Conservation (phyloP, 1,139 yeast genomes). For the Geotrichum cucujoidarum region DNA sequence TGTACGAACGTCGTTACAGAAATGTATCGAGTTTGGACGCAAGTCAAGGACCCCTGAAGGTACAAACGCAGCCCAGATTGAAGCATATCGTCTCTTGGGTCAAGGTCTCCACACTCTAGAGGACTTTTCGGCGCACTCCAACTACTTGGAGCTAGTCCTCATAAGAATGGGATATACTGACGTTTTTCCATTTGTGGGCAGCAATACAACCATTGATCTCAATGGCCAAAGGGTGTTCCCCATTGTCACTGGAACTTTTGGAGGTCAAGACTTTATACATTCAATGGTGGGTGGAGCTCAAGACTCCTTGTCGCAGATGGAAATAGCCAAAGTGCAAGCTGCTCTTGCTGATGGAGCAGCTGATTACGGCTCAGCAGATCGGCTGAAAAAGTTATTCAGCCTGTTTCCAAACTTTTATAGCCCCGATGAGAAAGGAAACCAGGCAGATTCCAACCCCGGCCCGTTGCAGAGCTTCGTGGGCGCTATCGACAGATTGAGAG, state of each 20-base stretch:
- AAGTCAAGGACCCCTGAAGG: conserved; percentile 15
- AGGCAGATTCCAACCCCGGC: no score
- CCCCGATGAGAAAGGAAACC: conserved; percentile 1
- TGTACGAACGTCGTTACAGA: conserved; percentile 23
- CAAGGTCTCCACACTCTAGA: conserved; percentile 29
- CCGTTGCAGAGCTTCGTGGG: conserved; percentile 13
- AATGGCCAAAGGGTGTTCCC: conserved; percentile 28
- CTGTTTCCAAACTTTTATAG: conserved; percentile 18
- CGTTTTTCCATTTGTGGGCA: conserved; percentile 31
- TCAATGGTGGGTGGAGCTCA: conserved; percentile 29
- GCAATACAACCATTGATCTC: conserved; percentile 23
- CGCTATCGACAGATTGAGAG: background rate
- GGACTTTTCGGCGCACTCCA: conserved; percentile 29
- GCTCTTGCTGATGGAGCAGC: conserved; percentile 16
- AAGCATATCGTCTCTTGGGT: conserved; percentile 28
- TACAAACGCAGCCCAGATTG: conserved; percentile 20
- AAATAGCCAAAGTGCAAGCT: conserved; percentile 22
- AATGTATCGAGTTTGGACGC: conserved; percentile 27
- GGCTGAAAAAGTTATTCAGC: conserved; percentile 15
- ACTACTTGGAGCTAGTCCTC: conserved; percentile 26
- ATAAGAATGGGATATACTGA: conserved; percentile 26
- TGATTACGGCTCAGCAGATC: conserved; percentile 8
- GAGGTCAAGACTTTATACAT: conserved; percentile 29
- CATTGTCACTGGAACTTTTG: conserved; percentile 31
- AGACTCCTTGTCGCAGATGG: conserved; percentile 27